Evolutionary conservation across 305 asterid species (phyloP).

Genomic region (Fraxinus albicans): DNA sequence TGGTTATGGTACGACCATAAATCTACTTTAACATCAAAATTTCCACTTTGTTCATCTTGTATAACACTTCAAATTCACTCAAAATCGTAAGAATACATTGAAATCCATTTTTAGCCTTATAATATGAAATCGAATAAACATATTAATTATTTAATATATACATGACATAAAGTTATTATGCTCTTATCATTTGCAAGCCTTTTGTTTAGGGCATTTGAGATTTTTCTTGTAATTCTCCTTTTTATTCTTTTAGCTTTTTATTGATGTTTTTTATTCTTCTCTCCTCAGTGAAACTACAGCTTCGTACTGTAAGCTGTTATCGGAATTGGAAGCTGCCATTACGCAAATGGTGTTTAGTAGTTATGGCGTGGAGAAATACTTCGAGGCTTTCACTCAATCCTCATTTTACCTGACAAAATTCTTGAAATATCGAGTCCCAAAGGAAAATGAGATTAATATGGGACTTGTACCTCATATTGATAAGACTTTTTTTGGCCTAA

Average conservation of each 20-base stretch:
- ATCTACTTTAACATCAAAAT: neutral
- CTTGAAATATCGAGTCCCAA: slow-evolving; percentile 33
- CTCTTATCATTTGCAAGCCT: neutral
- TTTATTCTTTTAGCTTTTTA: neutral
- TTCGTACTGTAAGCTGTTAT: slow-evolving; percentile 31
- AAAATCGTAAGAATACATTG: neutral
- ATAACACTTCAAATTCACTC: neutral
- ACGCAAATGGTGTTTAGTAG: slow-evolving; percentile 35
- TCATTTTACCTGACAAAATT: slow-evolving; percentile 36
- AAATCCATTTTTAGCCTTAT: neutral
- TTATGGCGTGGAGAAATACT: slow-evolving; percentile 35
- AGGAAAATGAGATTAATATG: slow-evolving; percentile 6
- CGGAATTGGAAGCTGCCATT: slow-evolving; percentile 29
- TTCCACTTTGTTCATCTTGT: neutral
- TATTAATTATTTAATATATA: neutral
- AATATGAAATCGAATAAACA: neutral
- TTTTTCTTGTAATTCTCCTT: too few relatives aligned
- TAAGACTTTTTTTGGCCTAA: slow-evolving; percentile 35
- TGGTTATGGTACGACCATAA: neutral
- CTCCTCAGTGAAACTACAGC: slow-evolving; percentile 27
- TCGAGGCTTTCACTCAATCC: slow-evolving; percentile 18
- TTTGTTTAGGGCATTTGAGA: too few relatives aligned
- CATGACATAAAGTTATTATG: too few relatives aligned
- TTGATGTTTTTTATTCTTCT: neutral
- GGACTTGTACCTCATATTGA: slow-evolving; percentile 47